phyloP scores from a whole-genome alignment of 169 alveolate species.

The Plasmodium sp. region DNA sequence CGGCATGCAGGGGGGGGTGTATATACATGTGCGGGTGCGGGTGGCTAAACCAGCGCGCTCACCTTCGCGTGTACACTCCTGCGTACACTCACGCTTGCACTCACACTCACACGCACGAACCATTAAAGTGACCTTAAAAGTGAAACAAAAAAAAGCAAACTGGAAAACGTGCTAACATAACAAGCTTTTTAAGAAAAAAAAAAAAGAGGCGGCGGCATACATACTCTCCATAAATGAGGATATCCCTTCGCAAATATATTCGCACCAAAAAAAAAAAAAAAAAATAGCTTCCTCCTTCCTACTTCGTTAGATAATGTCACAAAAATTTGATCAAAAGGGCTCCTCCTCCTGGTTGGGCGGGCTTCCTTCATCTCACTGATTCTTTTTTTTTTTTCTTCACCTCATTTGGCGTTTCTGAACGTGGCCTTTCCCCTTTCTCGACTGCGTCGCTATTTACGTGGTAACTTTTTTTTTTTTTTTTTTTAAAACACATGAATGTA shows the following conservation, averaged over 20 bases:
- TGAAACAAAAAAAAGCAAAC: background rate
- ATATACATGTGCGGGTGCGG: background rate
- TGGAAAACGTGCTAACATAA: too few relatives aligned
- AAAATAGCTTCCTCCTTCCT: background rate
- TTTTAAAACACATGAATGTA: background rate
- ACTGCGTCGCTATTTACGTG: background rate
- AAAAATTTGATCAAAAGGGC: background rate
- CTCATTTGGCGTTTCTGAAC: background rate
- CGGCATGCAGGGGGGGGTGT: background rate
- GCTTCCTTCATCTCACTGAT: background rate
- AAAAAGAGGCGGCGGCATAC: background rate
- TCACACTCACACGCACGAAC: background rate
- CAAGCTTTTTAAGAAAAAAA: background rate
- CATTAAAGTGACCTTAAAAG: background rate
- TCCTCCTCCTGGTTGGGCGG: background rate
- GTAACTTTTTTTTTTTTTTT: background rate
- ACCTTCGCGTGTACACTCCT: background rate
- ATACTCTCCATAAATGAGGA: background rate
- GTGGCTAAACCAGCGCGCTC: background rate
- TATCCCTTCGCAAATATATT: background rate
- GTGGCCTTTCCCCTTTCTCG: background rate
- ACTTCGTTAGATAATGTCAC: background rate
- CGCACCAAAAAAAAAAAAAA: background rate
- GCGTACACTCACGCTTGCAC: background rate
- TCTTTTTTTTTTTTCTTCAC: background rate